These are phyloP conservation scores for Candida glucosophila DNA, from an alignment of 1,139 yeast genomes.

Conservation along the genomic window DNA sequence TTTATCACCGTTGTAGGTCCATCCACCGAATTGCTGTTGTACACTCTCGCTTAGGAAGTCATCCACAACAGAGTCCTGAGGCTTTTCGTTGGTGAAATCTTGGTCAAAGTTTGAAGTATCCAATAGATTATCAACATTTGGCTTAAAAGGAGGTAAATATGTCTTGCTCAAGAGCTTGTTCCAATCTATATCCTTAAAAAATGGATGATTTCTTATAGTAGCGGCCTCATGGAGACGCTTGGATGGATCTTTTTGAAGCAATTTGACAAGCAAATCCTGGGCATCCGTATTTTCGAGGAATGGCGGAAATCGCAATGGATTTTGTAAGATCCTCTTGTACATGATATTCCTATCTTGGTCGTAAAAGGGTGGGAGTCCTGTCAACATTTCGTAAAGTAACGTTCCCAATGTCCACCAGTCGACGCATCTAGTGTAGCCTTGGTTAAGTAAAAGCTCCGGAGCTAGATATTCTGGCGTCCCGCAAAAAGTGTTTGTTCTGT, in stretches of 20 bases:
- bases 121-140: constrained; percentile 75
- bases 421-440: constrained; percentile 90
- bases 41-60: constrained; percentile 84
- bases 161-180: constrained; percentile 72
- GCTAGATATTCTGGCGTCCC: constrained; percentile 97
- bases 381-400: constrained; percentile 86
- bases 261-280: constrained; percentile 65
- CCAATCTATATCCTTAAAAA: constrained; percentile 92
- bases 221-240: constrained; percentile 76
- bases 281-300: constrained; percentile 81
- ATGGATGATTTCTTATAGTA: constrained; percentile 77
- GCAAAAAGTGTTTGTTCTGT: constrained; percentile 89
- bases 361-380: constrained; percentile 93
- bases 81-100: constrained; percentile 88
- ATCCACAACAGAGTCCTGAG: constrained; percentile 93
- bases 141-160: constrained; percentile 93
- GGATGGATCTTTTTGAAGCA: constrained; percentile 79
- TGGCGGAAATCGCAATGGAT: constrained; percentile 81
- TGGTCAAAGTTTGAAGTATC: constrained; percentile 92
- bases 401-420: constrained; percentile 99
- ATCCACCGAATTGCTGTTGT: constrained; percentile 95
- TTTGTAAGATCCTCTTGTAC: constrained; percentile 89
- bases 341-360: constrained; percentile 90
- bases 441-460: constrained; percentile 84
- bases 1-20: constrained; percentile 83